These are phyloP conservation scores for Laetiporus sulphureus DNA, from an alignment of 1,284 basidiomycete genomes.

Conservation along the genomic window DNA sequence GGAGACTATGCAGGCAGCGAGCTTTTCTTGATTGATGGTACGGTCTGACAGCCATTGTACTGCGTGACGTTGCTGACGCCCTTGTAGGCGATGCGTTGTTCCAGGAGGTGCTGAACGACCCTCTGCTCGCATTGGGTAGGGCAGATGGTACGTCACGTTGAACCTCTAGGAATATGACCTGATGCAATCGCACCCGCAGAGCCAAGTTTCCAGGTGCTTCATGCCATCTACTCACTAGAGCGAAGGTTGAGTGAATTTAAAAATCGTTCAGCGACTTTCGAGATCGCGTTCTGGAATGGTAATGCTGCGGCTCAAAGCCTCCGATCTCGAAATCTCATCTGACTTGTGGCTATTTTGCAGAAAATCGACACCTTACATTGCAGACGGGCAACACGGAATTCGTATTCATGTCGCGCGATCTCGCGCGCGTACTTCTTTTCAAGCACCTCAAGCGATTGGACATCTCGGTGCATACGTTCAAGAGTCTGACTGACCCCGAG, in stretches of 20 bases:
- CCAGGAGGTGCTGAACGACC: slow-evolving; percentile 50
- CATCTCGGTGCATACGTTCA: slow-evolving; percentile 39
- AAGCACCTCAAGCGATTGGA: slow-evolving; percentile 39
- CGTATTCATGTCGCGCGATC: slow-evolving; percentile 36
- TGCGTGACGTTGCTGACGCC: neutral
- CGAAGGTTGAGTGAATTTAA: slow-evolving; percentile 40
- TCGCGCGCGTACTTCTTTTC: slow-evolving; percentile 47
- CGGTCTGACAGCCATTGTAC: neutral
- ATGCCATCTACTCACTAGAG: slow-evolving; percentile 53
- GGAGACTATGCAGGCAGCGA: slow-evolving; percentile 66
- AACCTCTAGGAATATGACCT: too few relatives aligned
- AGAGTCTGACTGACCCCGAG: slow-evolving; percentile 33
- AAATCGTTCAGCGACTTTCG: slow-evolving; percentile 47
- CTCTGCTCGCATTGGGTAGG: slow-evolving; percentile 46
- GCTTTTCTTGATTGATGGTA: slow-evolving; percentile 62
- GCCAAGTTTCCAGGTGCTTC: slow-evolving; percentile 52
- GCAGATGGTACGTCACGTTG: slow-evolving; percentile 28
- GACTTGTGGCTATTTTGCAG: too few relatives aligned
- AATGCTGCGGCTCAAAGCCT: too few relatives aligned
- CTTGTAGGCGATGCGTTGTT: slow-evolving; percentile 55
- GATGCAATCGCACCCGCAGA: slow-evolving; percentile 30
- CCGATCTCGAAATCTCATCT: too few relatives aligned
- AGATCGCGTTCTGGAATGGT: slow-evolving; percentile 61
- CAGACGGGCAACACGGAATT: slow-evolving; percentile 30
- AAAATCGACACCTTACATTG: slow-evolving; percentile 34